These are phyloP conservation scores for Beta corolliflora DNA, from an alignment of 179 eudicot genomes.

Conservation along the genomic window DNA sequence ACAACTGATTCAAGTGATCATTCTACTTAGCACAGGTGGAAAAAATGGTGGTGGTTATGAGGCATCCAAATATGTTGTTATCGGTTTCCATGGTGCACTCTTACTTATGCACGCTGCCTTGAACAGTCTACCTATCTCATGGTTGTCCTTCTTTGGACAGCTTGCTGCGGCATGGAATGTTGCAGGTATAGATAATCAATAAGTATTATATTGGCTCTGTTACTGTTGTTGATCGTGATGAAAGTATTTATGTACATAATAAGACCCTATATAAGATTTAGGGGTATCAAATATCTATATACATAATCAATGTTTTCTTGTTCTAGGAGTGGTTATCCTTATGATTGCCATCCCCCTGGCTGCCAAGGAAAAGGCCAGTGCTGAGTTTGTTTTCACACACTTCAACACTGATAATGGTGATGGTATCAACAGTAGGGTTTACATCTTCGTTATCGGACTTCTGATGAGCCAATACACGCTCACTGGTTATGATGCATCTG, in stretches of 20 bases:
- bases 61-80: constrained; percentile 81
- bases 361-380: constrained; percentile 74
- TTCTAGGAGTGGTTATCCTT: constrained; percentile 85
- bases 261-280: constrained; percentile 17
- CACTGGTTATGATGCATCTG: constrained; percentile 93
- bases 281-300: constrained; percentile 45
- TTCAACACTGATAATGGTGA: constrained; percentile 78
- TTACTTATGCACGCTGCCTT: constrained; percentile 75
- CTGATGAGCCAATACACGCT: constrained; percentile 94
- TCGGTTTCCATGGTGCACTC: constrained; percentile 73
- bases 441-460: constrained; percentile 86
- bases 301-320: neutral
- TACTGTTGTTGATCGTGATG: neutral
- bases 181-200: constrained; percentile 43
- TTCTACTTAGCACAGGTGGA: constrained; percentile 89
- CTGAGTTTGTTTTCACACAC: constrained; percentile 86
- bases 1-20: constrained; percentile 80
- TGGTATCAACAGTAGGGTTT: constrained; percentile 58
- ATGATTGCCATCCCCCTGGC: constrained; percentile 79
- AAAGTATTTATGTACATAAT: neutral
- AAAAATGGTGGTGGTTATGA: constrained; percentile 89
- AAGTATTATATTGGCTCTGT: neutral
- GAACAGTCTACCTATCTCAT: constrained; percentile 82
- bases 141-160: constrained; percentile 88
- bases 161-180: constrained; percentile 92